phyloP scores from a whole-genome alignment of 2,329 filamentous ascomycete species.

The Aspergillus oerlinghausenensis region DNA sequence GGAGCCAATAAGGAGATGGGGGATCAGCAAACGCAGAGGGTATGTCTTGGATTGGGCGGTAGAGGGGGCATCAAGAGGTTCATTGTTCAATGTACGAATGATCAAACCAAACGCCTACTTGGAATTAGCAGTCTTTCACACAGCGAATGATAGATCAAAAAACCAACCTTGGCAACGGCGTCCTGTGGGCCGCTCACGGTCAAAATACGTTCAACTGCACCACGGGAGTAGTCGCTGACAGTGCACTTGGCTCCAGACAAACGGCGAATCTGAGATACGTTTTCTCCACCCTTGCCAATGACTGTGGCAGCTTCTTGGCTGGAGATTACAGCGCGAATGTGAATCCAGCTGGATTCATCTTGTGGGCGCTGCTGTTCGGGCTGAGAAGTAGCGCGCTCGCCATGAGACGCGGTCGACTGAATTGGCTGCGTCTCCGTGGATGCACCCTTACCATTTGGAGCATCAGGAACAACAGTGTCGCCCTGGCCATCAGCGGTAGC shows the following conservation, averaged over 20 bases:
- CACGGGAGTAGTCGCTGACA: constrained; percentile 95
- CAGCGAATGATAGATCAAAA: constrained; percentile 15
- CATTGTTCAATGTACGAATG: constrained; percentile 96
- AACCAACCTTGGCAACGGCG: constrained; percentile 83
- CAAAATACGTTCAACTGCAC: constrained; percentile 93
- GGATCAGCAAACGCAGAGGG: constrained; percentile 88
- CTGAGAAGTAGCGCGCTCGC: constrained; percentile 45
- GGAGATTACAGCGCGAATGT: constrained; percentile 93
- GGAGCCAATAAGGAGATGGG: constrained; percentile 94
- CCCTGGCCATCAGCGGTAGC: constrained; percentile 45
- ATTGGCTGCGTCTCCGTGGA: constrained; percentile 54
- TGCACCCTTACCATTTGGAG: constrained; percentile 51
- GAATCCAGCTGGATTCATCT: constrained; percentile 94
- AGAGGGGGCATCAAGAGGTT: constrained; percentile 81
- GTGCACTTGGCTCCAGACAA: constrained; percentile 97
- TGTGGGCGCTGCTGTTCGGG: constrained; percentile 51
- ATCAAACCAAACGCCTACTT: constrained; percentile 89
- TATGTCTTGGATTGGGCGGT: constrained; percentile 96
- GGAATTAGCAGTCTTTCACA: constrained; percentile 9
- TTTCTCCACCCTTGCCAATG: constrained; percentile 98
- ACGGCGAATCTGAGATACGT: constrained; percentile 93
- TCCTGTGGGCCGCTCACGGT: constrained; percentile 96
- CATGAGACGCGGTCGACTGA: constrained; percentile 52
- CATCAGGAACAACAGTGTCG: constrained; percentile 66
- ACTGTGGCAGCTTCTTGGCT: constrained; percentile 96